Evolutionary conservation across 139 green algal genomes (phyloP).

Genomic region (Zygnema cylindricum): DNA sequence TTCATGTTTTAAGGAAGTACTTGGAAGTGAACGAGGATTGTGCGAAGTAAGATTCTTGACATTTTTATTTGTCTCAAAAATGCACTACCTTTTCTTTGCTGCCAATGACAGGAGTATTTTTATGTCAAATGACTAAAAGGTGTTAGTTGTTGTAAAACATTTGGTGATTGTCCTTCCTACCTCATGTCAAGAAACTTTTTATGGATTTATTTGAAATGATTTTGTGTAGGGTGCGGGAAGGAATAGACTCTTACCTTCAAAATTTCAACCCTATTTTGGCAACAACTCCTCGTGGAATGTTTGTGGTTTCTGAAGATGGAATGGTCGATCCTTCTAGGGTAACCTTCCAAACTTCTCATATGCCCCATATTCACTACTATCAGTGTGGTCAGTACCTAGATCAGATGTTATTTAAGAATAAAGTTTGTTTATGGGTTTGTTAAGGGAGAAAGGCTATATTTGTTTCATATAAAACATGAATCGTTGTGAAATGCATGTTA

Average conservation of each 20-base stretch:
- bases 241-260: constrained; percentile 38
- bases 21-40: constrained; percentile 13
- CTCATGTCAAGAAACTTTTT: not conserved
- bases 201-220: not conserved
- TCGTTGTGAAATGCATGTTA: too few species aligned
- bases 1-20: not conserved
- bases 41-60: constrained; percentile 8
- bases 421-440: too few species aligned
- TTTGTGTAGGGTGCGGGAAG: constrained; percentile 19
- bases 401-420: too few species aligned
- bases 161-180: not conserved
- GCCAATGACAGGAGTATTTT: not conserved
- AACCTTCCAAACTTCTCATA: not conserved
- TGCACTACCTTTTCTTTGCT: too few species aligned
- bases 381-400: too few species aligned
- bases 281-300: constrained; percentile 55
- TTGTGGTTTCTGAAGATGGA: constrained; percentile 10
- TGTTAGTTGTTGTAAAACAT: not conserved
- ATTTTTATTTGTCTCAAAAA: too few species aligned
- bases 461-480: too few species aligned
- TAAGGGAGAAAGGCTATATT: too few species aligned
- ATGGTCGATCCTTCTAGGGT: constrained; percentile 20
- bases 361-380: too few species aligned
- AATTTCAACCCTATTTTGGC: constrained; percentile 25
- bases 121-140: not conserved